Evolutionary conservation across 768 basidiomycete species (phyloP).

Genomic region (Coprinopsis marcescibilis): DNA sequence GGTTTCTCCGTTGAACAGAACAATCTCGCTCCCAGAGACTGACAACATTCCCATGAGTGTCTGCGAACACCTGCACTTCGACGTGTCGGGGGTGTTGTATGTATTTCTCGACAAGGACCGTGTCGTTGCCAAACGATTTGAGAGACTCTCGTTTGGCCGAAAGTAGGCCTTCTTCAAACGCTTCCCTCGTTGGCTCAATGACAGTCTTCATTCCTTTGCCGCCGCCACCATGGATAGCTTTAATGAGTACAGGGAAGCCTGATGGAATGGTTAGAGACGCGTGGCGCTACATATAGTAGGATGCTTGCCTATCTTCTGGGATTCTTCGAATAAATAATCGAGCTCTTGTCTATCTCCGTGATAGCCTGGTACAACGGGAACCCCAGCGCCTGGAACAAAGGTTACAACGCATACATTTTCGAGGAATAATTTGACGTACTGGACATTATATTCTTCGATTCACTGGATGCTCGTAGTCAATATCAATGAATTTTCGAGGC

Average conservation of each 20-base stretch:
- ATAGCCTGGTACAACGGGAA: conserved; percentile 93
- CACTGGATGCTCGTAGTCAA: conserved; percentile 36
- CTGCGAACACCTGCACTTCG: conserved; percentile 94
- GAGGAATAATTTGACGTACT: conserved; percentile 32
- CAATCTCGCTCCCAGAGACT: conserved; percentile 96
- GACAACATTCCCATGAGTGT: conserved; percentile 72
- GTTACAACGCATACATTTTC: conserved; percentile 1
- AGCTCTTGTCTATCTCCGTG: conserved; percentile 81
- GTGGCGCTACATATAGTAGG: background rate
- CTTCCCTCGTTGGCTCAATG: conserved; percentile 42
- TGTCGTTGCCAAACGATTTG: conserved; percentile 84
- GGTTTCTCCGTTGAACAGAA: conserved; percentile 86
- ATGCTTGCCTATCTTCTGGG: conserved; percentile 58
- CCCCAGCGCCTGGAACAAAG: conserved; percentile 59
- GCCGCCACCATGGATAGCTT: conserved; percentile 94
- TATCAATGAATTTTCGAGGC: background rate
- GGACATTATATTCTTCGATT: conserved; percentile 94
- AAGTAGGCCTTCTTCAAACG: conserved; percentile 74
- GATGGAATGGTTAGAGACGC: background rate
- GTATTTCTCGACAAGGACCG: conserved; percentile 86
- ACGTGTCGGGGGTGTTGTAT: conserved; percentile 84
- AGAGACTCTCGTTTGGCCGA: conserved; percentile 87
- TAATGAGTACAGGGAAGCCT: conserved; percentile 92
- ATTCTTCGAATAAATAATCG: conserved; percentile 59
- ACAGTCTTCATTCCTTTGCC: conserved; percentile 95